Evolutionary conservation across 2,329 filamentous ascomycete genomes (phyloP).

Genomic region (Diplocarpon mali): DNA sequence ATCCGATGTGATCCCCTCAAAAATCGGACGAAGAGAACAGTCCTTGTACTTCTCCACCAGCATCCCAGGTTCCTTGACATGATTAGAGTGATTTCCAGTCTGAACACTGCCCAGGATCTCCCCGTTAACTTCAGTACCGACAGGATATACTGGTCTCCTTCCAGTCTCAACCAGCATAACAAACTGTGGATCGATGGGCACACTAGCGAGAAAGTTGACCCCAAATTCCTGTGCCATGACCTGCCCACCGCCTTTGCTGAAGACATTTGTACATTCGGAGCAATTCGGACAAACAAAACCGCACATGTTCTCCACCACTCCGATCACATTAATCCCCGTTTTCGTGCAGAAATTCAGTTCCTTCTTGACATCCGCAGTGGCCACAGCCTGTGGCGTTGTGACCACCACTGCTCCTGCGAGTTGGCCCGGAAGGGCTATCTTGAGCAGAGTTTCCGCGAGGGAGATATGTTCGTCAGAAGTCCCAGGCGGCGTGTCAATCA

Average conservation of each 20-base stretch:
- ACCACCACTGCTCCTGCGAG: conserved; percentile 86
- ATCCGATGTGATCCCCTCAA: conserved; percentile 50
- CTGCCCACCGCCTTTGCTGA: conserved; percentile 80
- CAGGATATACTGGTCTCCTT: conserved; percentile 52
- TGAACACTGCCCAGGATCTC: conserved; percentile 34
- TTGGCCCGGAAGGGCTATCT: conserved; percentile 50
- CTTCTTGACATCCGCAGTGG: conserved; percentile 77
- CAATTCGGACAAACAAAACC: conserved; percentile 76
- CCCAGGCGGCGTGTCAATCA: conserved; percentile 92
- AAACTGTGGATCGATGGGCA: conserved; percentile 91
- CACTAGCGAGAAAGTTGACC: conserved; percentile 72
- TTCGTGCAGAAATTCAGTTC: conserved; percentile 80
- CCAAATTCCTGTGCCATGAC: conserved; percentile 80
- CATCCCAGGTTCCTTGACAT: conserved; percentile 31
- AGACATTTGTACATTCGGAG: conserved; percentile 84
- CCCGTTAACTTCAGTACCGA: conserved; percentile 52
- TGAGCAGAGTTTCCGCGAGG: conserved; percentile 73
- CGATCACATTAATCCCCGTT: conserved; percentile 77
- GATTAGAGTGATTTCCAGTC: conserved; percentile 23
- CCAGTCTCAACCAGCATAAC: conserved; percentile 75
- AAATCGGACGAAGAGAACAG: conserved; percentile 61
- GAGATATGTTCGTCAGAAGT: conserved; percentile 97
- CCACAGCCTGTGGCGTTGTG: conserved; percentile 89
- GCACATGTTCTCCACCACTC: conserved; percentile 95
- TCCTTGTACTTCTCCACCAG: conserved; percentile 62